Conservation (phyloP, 257 asterid species). For the Solanum bulbocastanum region DNA sequence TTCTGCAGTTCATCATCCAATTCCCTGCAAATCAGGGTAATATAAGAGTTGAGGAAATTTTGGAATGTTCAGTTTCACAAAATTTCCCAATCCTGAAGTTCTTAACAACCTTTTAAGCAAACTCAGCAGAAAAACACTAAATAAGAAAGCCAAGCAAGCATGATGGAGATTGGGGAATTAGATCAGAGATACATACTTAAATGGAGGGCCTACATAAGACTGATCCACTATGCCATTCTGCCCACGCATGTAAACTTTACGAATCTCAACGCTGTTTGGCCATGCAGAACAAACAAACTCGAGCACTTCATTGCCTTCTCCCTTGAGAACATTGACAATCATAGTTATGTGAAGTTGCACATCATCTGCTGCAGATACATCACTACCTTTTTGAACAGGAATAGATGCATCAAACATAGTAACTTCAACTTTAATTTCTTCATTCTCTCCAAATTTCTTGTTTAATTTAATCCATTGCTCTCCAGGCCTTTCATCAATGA, state of each 20-base stretch:
- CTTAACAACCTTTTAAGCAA: background rate
- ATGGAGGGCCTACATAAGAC: slow-evolving; percentile 59
- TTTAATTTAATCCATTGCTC: slow-evolving; percentile 76
- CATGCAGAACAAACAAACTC: slow-evolving; percentile 84
- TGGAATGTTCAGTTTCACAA: background rate
- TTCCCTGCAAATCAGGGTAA: slow-evolving; percentile 37
- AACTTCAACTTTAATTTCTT: slow-evolving; percentile 80
- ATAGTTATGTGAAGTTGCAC: slow-evolving; percentile 55
- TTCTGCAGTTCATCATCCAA: slow-evolving; percentile 67
- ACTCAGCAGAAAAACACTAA: background rate
- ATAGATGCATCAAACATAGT: slow-evolving; percentile 78
- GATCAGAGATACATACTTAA: slow-evolving; percentile 43
- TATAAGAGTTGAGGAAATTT: background rate
- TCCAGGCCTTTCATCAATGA: slow-evolving; percentile 61
- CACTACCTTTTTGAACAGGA: slow-evolving; percentile 42
- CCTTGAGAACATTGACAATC: slow-evolving; percentile 50
- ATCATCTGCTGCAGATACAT: slow-evolving; percentile 28
- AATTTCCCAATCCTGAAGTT: background rate
- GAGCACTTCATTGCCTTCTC: slow-evolving; percentile 39
- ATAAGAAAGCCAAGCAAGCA: background rate
- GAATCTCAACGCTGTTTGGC: slow-evolving; percentile 65
- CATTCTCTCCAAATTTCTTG: slow-evolving; percentile 52
- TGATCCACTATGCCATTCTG: slow-evolving; percentile 12
- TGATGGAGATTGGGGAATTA: background rate
- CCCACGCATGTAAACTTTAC: slow-evolving; percentile 41